Conservation (phyloP, 208 protist genomes). For the Strigomonas culicis region DNA sequence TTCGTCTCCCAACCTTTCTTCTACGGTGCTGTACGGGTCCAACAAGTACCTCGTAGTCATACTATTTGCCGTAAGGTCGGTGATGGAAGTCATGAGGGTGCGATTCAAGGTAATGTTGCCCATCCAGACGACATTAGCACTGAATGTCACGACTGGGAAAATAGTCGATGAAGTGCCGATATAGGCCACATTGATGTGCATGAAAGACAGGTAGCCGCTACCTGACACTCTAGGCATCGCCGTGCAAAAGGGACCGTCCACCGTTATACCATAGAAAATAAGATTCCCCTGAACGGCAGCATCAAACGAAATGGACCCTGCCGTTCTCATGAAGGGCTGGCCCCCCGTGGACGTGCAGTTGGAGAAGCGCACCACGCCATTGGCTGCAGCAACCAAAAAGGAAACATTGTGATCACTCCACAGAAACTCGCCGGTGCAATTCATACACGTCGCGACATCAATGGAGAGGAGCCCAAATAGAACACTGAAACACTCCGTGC, state of each 20-base stretch:
- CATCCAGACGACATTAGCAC: background rate
- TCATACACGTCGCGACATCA: background rate
- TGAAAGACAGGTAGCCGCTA: background rate
- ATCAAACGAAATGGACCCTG: background rate
- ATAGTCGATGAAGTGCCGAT: background rate
- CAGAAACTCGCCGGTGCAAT: slow-evolving; percentile 1
- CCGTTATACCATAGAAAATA: background rate
- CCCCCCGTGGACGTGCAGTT: background rate
- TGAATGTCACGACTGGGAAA: background rate
- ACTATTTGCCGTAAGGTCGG: background rate
- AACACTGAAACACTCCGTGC: background rate
- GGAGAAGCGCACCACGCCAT: background rate
- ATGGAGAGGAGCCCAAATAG: background rate
- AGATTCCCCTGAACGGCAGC: background rate
- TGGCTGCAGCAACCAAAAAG: background rate
- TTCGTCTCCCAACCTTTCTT: background rate
- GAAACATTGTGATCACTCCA: background rate
- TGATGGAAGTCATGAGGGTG: background rate
- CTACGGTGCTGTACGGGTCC: background rate
- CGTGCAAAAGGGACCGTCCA: background rate
- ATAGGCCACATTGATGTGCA: background rate
- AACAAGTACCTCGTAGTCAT: background rate
- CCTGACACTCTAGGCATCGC: too few relatives aligned
- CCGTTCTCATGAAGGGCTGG: background rate
- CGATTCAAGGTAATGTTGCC: slow-evolving; percentile 6